Conservation (phyloP, 2,329 filamentous ascomycete genomes). For the Xylariales sp. region DNA sequence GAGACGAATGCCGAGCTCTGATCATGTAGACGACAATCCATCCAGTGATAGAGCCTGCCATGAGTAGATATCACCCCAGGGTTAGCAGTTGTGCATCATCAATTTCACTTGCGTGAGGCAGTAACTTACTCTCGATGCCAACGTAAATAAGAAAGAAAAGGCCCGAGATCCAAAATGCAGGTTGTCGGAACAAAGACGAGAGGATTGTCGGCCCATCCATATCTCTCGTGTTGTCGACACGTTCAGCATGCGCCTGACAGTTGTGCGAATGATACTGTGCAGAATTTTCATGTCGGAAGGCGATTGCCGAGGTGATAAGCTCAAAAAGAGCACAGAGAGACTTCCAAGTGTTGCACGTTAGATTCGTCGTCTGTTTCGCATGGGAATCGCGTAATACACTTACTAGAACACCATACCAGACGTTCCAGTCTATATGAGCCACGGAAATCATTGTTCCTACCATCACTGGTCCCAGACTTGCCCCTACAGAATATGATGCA, state of each 20-base stretch:
- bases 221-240: neutral
- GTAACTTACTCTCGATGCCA: constrained; percentile 30
- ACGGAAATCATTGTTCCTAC: constrained; percentile 24
- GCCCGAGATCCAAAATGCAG: constrained; percentile 35
- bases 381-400: constrained; percentile 9
- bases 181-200: constrained; percentile 28
- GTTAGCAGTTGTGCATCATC: neutral
- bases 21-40: constrained; percentile 43
- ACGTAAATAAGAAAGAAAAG: constrained; percentile 38
- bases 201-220: constrained; percentile 12
- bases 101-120: neutral
- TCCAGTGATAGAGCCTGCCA: constrained; percentile 33
- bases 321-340: constrained; percentile 13
- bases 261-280: constrained; percentile 22
- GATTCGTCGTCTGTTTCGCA: neutral
- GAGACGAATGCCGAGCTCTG: constrained; percentile 29
- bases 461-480: constrained; percentile 30
- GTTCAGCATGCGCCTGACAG: neutral
- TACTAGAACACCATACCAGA: constrained; percentile 34
- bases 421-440: constrained; percentile 25
- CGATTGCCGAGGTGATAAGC: constrained; percentile 22
- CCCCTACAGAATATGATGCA: constrained; percentile 33
- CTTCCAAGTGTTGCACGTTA: no score
- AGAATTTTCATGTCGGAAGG: constrained; percentile 31
- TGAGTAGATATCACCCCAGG: no score